Evolutionary conservation across 495 filamentous ascomycete genomes (phyloP), one percentile per base, ranked within the genome.

Genomic region (Penicillium simplicissimum): DNA sequence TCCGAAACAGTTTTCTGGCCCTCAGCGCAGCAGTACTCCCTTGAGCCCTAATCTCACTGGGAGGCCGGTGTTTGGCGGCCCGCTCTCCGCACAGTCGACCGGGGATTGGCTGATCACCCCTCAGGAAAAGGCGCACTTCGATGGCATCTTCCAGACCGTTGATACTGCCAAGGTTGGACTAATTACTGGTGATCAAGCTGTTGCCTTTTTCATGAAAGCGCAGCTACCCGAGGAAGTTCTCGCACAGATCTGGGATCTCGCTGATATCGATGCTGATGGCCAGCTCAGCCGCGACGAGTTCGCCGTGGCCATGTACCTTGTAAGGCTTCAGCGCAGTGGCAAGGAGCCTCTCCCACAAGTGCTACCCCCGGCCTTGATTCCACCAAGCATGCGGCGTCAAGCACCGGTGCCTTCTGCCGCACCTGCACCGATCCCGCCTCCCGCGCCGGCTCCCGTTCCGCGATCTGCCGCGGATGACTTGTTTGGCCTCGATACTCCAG

Each of bases 171-270:
- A 87, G 61, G 84, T 84, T 53, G 94, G 94, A 3, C 87, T 87
- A 55, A 95, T 98, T 57, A 95, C 87, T 54, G 95, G 88, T 67
- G 95, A 98, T 59, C 93, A 98, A 73, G 95, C 96, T n/a, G 95
- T 97, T 7, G 79, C 83, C 3, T 98, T 97, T 73, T 93, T 98
- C 71, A 91, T 90, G 71, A 91, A 96, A 71, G 96, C 94, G 1
- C 89, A 90, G 57, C 81, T 98, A 9, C 84, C 92, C 0, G 94
- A 97, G 65, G 96, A 97, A 70, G 86, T 86, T 8, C 82, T 98
- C 17, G 95, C 96, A n/a, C 87, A 91, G 65, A 96, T 98, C 61
- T 98, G 95, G 95, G 96, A 98, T 71, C 82, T 98, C 23, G 90
- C 96, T 7, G 94, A 98, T 80, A 95, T 97, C 71, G 90, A 89